These are phyloP conservation scores for Arthrobotrys entomopaga DNA, from an alignment of 2,329 filamentous ascomycete species.

Conservation along the genomic window DNA sequence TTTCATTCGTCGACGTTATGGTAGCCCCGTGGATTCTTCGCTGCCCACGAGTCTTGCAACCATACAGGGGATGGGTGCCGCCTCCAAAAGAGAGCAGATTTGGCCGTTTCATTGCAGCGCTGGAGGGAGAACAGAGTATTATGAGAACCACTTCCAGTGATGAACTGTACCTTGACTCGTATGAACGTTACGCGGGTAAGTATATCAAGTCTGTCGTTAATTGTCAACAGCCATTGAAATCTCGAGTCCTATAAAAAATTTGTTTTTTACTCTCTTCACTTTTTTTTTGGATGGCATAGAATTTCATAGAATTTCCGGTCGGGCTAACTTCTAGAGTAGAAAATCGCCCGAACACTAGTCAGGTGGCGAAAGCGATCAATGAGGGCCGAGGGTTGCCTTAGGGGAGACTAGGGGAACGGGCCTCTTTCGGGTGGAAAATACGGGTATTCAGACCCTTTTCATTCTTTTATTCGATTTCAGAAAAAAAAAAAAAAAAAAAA, in stretches of 20 bases:
- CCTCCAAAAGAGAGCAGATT: slow-evolving; percentile 61
- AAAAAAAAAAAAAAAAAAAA: slow-evolving; percentile 1
- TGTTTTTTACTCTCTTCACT: slow-evolving; percentile 5
- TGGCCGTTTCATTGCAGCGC: slow-evolving; percentile 61
- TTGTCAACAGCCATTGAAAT: neutral
- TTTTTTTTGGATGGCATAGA: neutral
- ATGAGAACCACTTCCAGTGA: slow-evolving; percentile 62
- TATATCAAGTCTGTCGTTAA: slow-evolving; percentile 51
- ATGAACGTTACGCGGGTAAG: slow-evolving; percentile 71
- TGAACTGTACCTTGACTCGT: slow-evolving; percentile 74
- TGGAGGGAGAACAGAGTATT: slow-evolving; percentile 62
- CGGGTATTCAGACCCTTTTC: neutral
- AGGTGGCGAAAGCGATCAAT: slow-evolving; percentile 71
- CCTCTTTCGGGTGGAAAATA: slow-evolving; percentile 20
- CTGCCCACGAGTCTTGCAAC: slow-evolving; percentile 61
- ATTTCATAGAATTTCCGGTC: neutral
- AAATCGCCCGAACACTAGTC: slow-evolving; percentile 70
- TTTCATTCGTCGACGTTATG: slow-evolving; percentile 62
- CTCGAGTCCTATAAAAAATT: neutral
- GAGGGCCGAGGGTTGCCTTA: slow-evolving; percentile 68
- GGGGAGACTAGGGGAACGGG: slow-evolving; percentile 40
- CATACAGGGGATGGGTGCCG: slow-evolving; percentile 62
- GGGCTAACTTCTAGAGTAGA: slow-evolving; percentile 61
- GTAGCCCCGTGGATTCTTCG: slow-evolving; percentile 63
- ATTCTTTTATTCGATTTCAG: neutral